phyloP scores from a whole-genome alignment of 495 filamentous ascomycete genomes.

The Daldinia concentrica region DNA sequence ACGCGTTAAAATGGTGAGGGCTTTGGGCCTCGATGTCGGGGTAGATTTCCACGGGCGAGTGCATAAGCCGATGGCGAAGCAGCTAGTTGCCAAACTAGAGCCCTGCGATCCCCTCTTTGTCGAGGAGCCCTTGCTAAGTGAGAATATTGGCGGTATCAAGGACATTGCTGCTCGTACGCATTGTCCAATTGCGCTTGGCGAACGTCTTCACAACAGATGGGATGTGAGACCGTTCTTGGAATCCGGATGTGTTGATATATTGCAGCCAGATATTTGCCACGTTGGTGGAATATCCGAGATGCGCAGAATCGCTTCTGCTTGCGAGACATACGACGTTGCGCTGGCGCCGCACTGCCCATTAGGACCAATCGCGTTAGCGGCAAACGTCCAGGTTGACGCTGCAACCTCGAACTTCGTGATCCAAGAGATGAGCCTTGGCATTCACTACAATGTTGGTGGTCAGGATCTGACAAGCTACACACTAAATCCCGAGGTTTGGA shows the following conservation, averaged over 20 bases:
- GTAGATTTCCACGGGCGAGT: conserved; percentile 83
- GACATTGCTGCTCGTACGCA: conserved; percentile 68
- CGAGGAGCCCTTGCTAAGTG: conserved; percentile 78
- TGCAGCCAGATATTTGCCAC: conserved; percentile 82
- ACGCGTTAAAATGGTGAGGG: conserved; percentile 73
- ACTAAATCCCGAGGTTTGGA: conserved; percentile 69
- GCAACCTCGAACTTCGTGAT: conserved; percentile 76
- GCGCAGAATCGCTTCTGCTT: conserved; percentile 74
- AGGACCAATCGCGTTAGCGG: conserved; percentile 78
- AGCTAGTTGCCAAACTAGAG: conserved; percentile 75
- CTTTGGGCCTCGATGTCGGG: conserved; percentile 73
- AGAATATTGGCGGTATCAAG: conserved; percentile 76
- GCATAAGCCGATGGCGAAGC: conserved; percentile 85
- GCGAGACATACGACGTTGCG: conserved; percentile 80
- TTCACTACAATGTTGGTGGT: conserved; percentile 76
- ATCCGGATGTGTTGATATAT: conserved; percentile 72
- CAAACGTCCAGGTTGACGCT: conserved; percentile 74
- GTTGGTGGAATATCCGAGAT: conserved; percentile 80
- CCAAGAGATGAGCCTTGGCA: conserved; percentile 83
- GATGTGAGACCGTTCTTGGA: conserved; percentile 79
- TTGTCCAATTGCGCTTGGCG: conserved; percentile 78
- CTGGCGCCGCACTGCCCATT: conserved; percentile 82
- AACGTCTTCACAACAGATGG: conserved; percentile 78
- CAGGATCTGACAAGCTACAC: conserved; percentile 76
- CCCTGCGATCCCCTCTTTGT: conserved; percentile 80